Conservation (phyloP, 2,329 filamentous ascomycete species). For the Talaromyces islandicus region DNA sequence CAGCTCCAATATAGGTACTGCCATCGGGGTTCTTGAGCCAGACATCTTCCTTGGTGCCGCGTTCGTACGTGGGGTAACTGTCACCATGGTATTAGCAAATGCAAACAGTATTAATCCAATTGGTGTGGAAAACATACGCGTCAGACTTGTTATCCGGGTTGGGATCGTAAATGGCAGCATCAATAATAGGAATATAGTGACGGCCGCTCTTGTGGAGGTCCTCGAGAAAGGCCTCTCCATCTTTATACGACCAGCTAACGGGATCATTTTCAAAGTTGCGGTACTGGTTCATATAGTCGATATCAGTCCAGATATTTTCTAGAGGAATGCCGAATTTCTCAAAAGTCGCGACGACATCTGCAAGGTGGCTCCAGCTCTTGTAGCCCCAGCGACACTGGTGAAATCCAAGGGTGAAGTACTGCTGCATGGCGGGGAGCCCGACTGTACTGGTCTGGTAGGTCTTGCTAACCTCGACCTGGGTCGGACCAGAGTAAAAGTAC, state of each 20-base stretch:
- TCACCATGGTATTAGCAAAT: conserved; percentile 20
- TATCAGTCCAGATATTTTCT: conserved; percentile 42
- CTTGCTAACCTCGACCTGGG: conserved; percentile 60
- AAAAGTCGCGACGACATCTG: conserved; percentile 52
- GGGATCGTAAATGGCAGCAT: conserved; percentile 51
- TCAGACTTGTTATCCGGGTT: background rate
- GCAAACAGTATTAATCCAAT: background rate
- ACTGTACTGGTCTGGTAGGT: conserved; percentile 63
- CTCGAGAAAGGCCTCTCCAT: conserved; percentile 47
- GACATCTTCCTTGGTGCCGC: conserved; percentile 41
- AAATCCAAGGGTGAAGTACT: conserved; percentile 75
- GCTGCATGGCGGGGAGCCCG: conserved; percentile 70
- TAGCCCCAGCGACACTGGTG: conserved; percentile 86
- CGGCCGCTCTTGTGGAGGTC: conserved; percentile 49
- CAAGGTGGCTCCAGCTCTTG: conserved; percentile 61
- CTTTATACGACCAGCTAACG: conserved; percentile 45
- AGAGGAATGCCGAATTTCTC: conserved; percentile 51
- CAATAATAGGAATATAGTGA: conserved; percentile 57
- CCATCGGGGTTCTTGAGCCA: conserved; percentile 52
- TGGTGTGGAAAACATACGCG: background rate
- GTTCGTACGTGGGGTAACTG: conserved; percentile 49
- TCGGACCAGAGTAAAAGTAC: conserved; percentile 72
- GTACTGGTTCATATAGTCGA: conserved; percentile 56
- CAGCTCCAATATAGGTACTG: conserved; percentile 48
- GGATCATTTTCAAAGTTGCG: conserved; percentile 55